Conservation (phyloP, 2,329 filamentous ascomycete genomes). For the Drechslerella dactyloides region DNA sequence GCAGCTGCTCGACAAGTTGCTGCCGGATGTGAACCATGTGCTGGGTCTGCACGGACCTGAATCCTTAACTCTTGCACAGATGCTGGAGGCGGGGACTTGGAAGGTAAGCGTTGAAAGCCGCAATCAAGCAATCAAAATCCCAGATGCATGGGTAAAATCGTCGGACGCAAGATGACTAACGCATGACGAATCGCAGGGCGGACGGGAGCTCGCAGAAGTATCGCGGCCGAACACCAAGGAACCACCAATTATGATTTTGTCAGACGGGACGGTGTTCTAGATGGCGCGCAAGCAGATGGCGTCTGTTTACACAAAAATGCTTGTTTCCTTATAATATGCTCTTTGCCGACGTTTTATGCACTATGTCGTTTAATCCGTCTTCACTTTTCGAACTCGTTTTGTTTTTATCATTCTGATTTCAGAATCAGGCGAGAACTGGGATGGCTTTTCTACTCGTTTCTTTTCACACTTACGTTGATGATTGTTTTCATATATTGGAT, state of each 20-base stretch:
- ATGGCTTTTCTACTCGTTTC: conserved; percentile 24
- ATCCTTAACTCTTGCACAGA: conserved; percentile 77
- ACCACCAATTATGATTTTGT: conserved; percentile 93
- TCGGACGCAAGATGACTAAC: conserved; percentile 11
- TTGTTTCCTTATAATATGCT: conserved; percentile 27
- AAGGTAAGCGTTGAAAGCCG: conserved; percentile 77
- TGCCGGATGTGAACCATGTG: conserved; percentile 71
- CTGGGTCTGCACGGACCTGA: conserved; percentile 74
- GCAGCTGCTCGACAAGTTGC: conserved; percentile 74
- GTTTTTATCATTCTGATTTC: conserved; percentile 9
- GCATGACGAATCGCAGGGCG: conserved; percentile 66
- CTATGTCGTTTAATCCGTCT: conserved; percentile 41
- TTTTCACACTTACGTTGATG: conserved; percentile 2
- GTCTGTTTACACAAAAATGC: conserved; percentile 13
- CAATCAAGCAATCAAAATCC: conserved; percentile 26
- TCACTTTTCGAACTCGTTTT: conserved; percentile 38
- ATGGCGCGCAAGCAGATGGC: neutral
- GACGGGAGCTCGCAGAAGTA: conserved; percentile 93
- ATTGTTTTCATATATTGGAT: conserved; percentile 12
- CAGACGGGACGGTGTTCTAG: conserved; percentile 94
- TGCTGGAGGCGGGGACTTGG: conserved; percentile 96
- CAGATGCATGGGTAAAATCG: conserved; percentile 1
- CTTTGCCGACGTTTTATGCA: conserved; percentile 24
- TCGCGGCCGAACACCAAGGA: conserved; percentile 95
- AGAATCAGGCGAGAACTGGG: conserved; percentile 34